A percentile compares a stretch with the other conserved stretches of the same genome.
Evolutionary conservation across 2,329 filamentous ascomycete species (phyloP).

Genomic region (Furcasterigmium sp.): DNA sequence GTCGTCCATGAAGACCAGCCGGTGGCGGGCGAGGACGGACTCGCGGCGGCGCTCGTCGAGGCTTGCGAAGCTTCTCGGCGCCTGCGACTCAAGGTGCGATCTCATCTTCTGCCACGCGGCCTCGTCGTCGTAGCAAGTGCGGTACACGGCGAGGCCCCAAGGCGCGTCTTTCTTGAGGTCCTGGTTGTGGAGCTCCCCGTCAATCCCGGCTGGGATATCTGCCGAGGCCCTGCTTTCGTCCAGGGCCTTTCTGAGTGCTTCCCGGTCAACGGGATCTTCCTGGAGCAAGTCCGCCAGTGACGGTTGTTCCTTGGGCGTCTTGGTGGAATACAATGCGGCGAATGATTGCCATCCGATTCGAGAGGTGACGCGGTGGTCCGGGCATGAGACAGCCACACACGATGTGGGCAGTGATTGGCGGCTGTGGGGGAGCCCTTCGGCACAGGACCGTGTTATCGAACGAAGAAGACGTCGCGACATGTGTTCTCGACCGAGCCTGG

Average conservation of each 20-base stretch:
- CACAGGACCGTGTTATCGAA: too few relatives aligned
- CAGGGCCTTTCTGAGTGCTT: slow-evolving; percentile 24
- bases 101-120: background rate
- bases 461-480: too few relatives aligned
- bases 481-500: too few relatives aligned
- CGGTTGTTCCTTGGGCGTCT: too few relatives aligned
- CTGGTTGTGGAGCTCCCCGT: background rate
- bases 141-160: background rate
- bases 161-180: background rate
- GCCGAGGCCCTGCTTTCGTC: background rate
- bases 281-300: too few relatives aligned
- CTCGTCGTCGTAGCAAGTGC: background rate
- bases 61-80: background rate
- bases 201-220: background rate
- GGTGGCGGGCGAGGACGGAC: background rate
- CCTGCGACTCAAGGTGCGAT: background rate
- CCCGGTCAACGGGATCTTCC: too few relatives aligned
- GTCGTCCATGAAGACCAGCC: background rate
- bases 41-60: background rate
- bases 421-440: too few relatives aligned
- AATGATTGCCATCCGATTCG: too few relatives aligned
- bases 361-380: too few relatives aligned
- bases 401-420: too few relatives aligned
- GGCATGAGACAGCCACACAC: too few relatives aligned
- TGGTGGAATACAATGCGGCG: too few relatives aligned